These are phyloP conservation scores for Ceratobasidium sp. DNA, from an alignment of 1,284 basidiomycete species.

Conservation along the genomic window DNA sequence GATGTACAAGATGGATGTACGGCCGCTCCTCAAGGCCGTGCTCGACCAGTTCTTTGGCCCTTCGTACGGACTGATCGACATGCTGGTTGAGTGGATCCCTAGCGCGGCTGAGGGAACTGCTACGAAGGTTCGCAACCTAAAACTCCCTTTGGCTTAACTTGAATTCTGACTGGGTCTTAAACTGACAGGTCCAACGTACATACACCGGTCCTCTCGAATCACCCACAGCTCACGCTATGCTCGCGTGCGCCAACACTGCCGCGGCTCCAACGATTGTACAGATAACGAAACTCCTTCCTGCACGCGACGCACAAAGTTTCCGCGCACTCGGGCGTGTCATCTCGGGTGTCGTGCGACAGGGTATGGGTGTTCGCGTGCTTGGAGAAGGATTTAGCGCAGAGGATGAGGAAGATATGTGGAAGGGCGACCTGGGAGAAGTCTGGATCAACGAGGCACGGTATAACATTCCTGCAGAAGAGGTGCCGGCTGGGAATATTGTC, in stretches of 20 bases:
- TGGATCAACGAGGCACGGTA: slow-evolving; percentile 99
- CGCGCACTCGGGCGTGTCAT: slow-evolving; percentile 99
- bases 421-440: slow-evolving; percentile 99
- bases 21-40: slow-evolving; percentile 93
- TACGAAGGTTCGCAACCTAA: slow-evolving; percentile 70
- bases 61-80: slow-evolving; percentile 89
- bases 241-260: slow-evolving; percentile 84
- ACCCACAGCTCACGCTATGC: slow-evolving; percentile 83
- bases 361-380: slow-evolving; percentile 99
- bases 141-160: neutral
- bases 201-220: slow-evolving; percentile 90
- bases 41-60: slow-evolving; percentile 97
- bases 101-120: slow-evolving; percentile 80
- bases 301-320: slow-evolving; percentile 99
- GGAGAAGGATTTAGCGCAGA: slow-evolving; percentile 99
- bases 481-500: slow-evolving; percentile 98
- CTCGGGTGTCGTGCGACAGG: slow-evolving; percentile 96
- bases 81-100: slow-evolving; percentile 92
- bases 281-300: slow-evolving; percentile 97
- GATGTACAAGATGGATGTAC: slow-evolving; percentile 98
- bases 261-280: slow-evolving; percentile 86
- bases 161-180: slow-evolving; percentile 19
- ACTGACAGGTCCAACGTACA: slow-evolving; percentile 75
- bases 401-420: slow-evolving; percentile 98
- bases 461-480: slow-evolving; percentile 99